Percentiles rank a stretch among this genome's conserved stretches.
phyloP scores from a whole-genome alignment of 768 basidiomycete species.

The Panus rudis region DNA sequence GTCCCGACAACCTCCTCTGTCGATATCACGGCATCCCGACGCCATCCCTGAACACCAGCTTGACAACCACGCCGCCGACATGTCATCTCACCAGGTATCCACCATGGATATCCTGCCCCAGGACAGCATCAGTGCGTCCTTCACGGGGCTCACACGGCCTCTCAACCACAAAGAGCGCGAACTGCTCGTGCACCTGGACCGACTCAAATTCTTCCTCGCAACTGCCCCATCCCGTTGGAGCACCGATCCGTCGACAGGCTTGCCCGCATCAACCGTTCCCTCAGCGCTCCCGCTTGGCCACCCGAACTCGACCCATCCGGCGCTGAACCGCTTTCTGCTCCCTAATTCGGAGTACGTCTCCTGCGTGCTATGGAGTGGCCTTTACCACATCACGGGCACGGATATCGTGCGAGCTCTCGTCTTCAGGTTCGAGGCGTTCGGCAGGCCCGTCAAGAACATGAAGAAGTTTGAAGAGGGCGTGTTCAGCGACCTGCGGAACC shows the following conservation, averaged over 20 bases:
- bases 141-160: constrained; percentile 40
- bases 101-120: constrained; percentile 16
- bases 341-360: constrained; percentile 85
- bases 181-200: constrained; percentile 65
- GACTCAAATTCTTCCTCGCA: constrained; percentile 84
- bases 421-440: constrained; percentile 92
- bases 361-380: constrained; percentile 87
- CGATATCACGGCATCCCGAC: background rate
- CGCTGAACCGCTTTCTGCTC: constrained; percentile 79
- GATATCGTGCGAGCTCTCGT: constrained; percentile 93
- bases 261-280: constrained; percentile 12
- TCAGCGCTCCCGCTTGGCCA: constrained; percentile 26
- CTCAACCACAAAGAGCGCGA: constrained; percentile 62
- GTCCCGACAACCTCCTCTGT: constrained; percentile 7
- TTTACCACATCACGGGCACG: constrained; percentile 93
- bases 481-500: constrained; percentile 86
- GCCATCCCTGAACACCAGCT: constrained; percentile 2
- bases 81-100: constrained; percentile 5
- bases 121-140: constrained; percentile 9
- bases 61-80: background rate
- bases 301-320: constrained; percentile 57
- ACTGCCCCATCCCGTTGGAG: constrained; percentile 79
- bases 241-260: constrained; percentile 20
- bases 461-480: constrained; percentile 98
- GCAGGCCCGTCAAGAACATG: constrained; percentile 83